phyloP scores from a whole-genome alignment of 441 rosid genomes.

The Dalechampia spathulata region DNA sequence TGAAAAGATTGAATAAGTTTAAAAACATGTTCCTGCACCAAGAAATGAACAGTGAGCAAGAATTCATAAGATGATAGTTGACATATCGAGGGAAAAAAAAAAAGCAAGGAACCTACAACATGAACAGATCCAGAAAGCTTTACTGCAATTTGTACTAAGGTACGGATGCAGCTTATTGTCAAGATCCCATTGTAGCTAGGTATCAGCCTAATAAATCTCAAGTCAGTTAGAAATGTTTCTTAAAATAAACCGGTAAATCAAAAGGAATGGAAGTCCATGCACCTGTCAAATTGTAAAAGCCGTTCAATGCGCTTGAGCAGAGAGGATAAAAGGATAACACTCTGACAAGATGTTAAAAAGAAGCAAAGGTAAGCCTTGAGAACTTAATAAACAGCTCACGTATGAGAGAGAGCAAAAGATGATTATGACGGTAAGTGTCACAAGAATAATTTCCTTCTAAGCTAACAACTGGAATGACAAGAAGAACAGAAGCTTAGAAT shows the following conservation, averaged over 20 bases:
- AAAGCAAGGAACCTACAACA: constrained; percentile 44
- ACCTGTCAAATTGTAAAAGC: constrained; percentile 97
- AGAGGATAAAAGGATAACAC: constrained; percentile 64
- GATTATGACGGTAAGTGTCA: too few relatives aligned
- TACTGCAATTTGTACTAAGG: constrained; percentile 76
- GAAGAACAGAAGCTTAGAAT: background rate
- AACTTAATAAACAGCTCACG: background rate
- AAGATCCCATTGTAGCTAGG: constrained; percentile 95
- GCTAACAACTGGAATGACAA: background rate
- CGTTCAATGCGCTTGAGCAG: constrained; percentile 96
- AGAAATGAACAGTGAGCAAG: constrained; percentile 13
- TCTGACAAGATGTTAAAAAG: constrained; percentile 54
- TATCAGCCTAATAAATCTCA: constrained; percentile 60
- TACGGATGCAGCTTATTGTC: constrained; percentile 88
- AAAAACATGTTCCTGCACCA: constrained; percentile 65
- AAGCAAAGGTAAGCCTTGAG: constrained; percentile 14
- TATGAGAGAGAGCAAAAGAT: background rate
- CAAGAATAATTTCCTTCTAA: background rate
- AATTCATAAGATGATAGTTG: constrained; percentile 14
- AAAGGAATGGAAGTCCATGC: constrained; percentile 17
- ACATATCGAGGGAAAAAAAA: background rate
- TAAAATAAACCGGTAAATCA: constrained; percentile 10
- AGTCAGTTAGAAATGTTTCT: constrained; percentile 10
- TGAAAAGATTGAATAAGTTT: constrained; percentile 76
- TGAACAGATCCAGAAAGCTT: constrained; percentile 79